These are phyloP conservation scores for Lycium ferocissimum DNA, from an alignment of 257 asterid species.

Conservation along the genomic window DNA sequence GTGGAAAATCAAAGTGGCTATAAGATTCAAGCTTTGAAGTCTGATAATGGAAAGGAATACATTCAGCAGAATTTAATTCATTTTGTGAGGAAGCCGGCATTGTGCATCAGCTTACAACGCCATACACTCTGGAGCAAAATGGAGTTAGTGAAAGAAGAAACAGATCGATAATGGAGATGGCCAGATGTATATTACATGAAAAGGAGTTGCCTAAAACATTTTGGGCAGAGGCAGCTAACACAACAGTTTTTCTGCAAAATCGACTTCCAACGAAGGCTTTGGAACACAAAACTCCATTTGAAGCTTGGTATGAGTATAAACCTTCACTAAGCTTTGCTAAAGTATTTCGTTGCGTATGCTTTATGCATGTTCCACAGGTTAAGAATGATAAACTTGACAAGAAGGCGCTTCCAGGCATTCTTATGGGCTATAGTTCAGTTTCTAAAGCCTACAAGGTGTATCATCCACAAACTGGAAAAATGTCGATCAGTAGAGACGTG, in stretches of 20 bases:
- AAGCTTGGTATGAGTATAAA: slow-evolving; percentile 9
- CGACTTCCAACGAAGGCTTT: slow-evolving; percentile 1
- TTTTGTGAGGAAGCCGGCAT: too few species aligned
- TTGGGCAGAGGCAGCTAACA: too few species aligned
- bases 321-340: too few species aligned
- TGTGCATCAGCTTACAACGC: too few species aligned
- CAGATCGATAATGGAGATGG: neutral
- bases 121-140: neutral
- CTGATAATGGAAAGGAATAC: neutral
- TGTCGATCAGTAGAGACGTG: neutral
- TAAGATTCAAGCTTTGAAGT: neutral
- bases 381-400: slow-evolving; percentile 9
- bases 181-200: neutral
- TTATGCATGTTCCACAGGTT: slow-evolving; percentile 26
- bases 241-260: neutral
- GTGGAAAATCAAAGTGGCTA: neutral
- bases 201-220: neutral
- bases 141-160: neutral
- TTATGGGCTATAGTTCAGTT: neutral
- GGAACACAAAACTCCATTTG: slow-evolving; percentile 16
- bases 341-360: neutral
- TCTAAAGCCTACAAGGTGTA: neutral
- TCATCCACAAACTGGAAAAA: neutral
- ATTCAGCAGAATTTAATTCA: too few species aligned
- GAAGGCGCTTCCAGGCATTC: neutral